These are phyloP conservation scores for Annulohypoxylon moriforme DNA, from an alignment of 495 filamentous ascomycete genomes.

Conservation along the genomic window DNA sequence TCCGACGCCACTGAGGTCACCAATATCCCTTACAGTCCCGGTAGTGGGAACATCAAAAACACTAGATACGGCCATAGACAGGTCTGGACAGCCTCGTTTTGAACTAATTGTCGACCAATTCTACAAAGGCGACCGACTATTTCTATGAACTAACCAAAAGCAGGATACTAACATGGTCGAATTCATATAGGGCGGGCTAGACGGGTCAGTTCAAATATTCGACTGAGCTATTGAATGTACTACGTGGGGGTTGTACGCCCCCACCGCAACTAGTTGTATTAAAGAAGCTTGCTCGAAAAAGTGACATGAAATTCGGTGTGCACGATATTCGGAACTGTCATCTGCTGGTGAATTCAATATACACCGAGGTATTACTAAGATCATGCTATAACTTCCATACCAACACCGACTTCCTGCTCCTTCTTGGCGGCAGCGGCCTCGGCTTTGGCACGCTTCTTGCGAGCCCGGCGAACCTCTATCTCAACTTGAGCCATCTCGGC, in stretches of 20 bases:
- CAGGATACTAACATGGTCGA: not conserved
- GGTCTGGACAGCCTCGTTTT: not conserved
- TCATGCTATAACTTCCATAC: constrained; percentile 30
- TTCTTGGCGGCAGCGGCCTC: constrained; percentile 35
- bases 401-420: constrained; percentile 13
- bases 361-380: not conserved
- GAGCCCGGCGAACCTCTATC: constrained; percentile 61
- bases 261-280: not conserved
- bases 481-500: constrained; percentile 62
- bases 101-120: not conserved
- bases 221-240: not conserved
- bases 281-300: not conserved
- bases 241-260: not conserved
- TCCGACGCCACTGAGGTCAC: not conserved
- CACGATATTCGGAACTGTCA: no score
- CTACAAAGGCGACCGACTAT: not conserved
- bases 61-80: not conserved
- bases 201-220: not conserved
- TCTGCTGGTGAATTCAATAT: no score
- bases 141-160: not conserved
- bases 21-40: not conserved
- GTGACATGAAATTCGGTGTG: not conserved
- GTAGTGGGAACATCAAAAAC: not conserved
- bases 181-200: not conserved
- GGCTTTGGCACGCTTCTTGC: constrained; percentile 62